These are phyloP conservation scores for Plasmodium knowlesi DNA, from an alignment of 169 alveolate genomes.

Conservation along the genomic window DNA sequence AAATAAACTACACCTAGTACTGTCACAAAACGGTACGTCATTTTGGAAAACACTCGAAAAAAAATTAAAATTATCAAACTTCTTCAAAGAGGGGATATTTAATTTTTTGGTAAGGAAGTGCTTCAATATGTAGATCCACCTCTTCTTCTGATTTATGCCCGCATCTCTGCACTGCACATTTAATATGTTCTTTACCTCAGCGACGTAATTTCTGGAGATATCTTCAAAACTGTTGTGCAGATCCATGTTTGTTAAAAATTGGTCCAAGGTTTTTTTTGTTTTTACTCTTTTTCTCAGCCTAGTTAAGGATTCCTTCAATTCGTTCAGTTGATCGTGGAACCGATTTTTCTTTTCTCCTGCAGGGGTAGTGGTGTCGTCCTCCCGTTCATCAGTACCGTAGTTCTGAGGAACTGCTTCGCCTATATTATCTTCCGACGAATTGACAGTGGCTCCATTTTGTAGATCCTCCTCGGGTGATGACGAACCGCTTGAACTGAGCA, in stretches of 20 bases:
- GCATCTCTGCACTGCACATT: constrained; percentile 55
- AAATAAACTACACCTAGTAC: neutral
- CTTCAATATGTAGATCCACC: constrained; percentile 71
- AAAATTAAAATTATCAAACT: constrained; percentile 28
- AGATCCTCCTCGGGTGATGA: neutral
- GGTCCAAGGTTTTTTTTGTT: constrained; percentile 15
- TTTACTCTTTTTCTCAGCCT: constrained; percentile 14
- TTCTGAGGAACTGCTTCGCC: too few relatives aligned
- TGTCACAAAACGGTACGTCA: neutral
- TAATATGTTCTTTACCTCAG: constrained; percentile 51
- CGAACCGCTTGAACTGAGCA: neutral
- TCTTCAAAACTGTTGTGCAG: constrained; percentile 65
- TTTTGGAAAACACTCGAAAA: constrained; percentile 43
- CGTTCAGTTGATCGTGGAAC: constrained; percentile 2
- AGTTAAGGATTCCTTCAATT: neutral
- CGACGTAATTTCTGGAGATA: constrained; percentile 29
- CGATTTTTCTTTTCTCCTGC: neutral
- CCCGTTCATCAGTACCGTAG: neutral
- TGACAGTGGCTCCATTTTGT: neutral
- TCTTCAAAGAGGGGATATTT: constrained; percentile 19
- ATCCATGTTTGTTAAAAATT: constrained; percentile 19
- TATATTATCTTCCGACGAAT: neutral
- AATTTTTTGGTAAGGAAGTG: constrained; percentile 55
- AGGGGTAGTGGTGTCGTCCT: neutral
- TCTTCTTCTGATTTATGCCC: constrained; percentile 58